Conservation (phyloP, 2,329 filamentous ascomycete species). For the Penicillium oxalicum region DNA sequence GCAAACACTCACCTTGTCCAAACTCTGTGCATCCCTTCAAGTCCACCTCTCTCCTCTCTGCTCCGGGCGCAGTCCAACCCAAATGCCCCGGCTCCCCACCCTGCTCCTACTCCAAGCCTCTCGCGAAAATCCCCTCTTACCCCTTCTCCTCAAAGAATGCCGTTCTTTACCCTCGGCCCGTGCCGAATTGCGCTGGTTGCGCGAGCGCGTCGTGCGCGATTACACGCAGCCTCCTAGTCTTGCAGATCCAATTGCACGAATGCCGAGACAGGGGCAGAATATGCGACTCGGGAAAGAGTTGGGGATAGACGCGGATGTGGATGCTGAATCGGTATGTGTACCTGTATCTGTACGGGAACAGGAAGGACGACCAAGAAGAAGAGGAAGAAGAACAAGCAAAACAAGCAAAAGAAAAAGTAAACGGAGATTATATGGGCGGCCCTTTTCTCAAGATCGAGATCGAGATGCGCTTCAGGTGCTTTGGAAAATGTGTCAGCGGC, state of each 20-base stretch:
- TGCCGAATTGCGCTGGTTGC: conserved; percentile 45
- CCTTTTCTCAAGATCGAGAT: not conserved
- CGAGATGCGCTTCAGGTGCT: conserved; percentile 29
- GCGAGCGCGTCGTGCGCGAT: conserved; percentile 31
- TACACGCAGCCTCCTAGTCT: conserved; percentile 1
- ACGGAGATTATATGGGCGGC: not conserved
- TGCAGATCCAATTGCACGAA: no score
- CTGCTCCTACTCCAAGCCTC: conserved; percentile 33
- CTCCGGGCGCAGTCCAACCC: not conserved
- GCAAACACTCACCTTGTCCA: no score
- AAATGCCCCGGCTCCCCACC: conserved; percentile 42
- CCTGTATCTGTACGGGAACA: no score
- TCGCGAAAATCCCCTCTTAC: conserved; percentile 32
- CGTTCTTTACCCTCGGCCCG: conserved; percentile 40
- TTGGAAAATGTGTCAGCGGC: conserved; percentile 33
- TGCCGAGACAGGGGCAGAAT: no score
- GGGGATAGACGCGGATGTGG: no score
- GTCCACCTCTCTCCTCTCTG: not conserved
- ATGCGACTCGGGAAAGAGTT: no score
- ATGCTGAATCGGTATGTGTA: no score
- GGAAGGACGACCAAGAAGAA: no score
- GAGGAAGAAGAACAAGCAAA: no score
- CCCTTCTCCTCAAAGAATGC: conserved; percentile 40
- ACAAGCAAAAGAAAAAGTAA: no score
- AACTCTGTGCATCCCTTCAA: no score